These are phyloP conservation scores for Globisporangium barbulae DNA, from an alignment of 352 stramenopile species.

Conservation along the genomic window DNA sequence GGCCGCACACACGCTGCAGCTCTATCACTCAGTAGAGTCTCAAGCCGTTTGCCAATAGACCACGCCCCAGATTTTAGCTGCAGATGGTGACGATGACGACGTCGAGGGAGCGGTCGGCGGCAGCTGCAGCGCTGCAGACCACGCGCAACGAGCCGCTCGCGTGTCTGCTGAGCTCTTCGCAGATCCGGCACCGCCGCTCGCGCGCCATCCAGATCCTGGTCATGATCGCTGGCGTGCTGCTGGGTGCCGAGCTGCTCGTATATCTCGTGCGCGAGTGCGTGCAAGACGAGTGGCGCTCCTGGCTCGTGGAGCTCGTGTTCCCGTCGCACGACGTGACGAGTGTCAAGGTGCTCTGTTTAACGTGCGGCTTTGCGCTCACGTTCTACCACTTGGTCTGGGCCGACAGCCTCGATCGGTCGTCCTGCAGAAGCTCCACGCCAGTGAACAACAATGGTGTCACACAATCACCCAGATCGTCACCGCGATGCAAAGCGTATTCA, in stretches of 20 bases:
- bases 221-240: constrained; percentile 1
- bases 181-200: constrained; percentile 9
- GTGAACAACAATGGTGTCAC: neutral
- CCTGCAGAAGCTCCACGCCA: neutral
- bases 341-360: constrained; percentile 36
- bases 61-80: too few relatives aligned
- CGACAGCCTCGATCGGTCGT: neutral
- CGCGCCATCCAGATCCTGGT: constrained; percentile 16
- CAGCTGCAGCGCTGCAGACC: neutral
- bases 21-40: too few relatives aligned
- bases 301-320: constrained; percentile 35
- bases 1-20: too few relatives aligned
- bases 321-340: constrained; percentile 43
- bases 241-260: constrained; percentile 1
- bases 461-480: neutral
- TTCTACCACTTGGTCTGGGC: constrained; percentile 30
- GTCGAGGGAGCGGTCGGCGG: neutral
- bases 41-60: neutral
- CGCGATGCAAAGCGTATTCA: neutral
- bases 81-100: neutral
- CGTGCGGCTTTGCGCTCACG: constrained; percentile 34
- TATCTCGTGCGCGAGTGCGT: neutral
- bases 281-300: constrained; percentile 22
- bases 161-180: constrained; percentile 3
- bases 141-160: constrained; percentile 1